A percentile compares a stretch with the other conserved stretches of the same genome.
These are phyloP conservation scores for Phyllosticta citribraziliensis DNA, from an alignment of 2,329 filamentous ascomycete genomes.

Conservation along the genomic window DNA sequence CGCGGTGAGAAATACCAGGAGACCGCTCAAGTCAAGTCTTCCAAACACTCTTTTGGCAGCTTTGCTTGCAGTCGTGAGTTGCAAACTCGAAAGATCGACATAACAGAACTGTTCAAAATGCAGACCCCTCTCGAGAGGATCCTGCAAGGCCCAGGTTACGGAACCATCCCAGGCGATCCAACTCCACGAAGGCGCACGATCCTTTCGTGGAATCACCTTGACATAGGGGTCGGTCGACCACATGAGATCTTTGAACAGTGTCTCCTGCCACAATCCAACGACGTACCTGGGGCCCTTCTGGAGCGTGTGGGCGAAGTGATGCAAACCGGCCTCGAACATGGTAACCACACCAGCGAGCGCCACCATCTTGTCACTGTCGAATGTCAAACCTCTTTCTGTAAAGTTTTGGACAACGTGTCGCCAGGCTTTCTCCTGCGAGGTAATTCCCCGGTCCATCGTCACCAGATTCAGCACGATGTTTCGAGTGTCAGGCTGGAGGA, in stretches of 20 bases:
- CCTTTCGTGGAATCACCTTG: neutral
- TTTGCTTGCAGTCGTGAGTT: neutral
- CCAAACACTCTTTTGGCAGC: neutral
- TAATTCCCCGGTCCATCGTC: neutral
- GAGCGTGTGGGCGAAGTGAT: neutral
- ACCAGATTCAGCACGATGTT: neutral
- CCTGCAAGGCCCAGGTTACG: neutral
- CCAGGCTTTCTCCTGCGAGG: neutral
- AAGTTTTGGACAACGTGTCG: neutral
- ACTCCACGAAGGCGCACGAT: neutral
- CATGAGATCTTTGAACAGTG: neutral
- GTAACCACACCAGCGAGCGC: neutral
- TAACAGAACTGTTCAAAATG: neutral
- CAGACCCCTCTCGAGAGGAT: neutral
- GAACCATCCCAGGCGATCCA: neutral
- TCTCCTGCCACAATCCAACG: neutral
- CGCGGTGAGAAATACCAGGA: neutral
- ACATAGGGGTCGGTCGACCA: neutral
- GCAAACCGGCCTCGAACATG: neutral
- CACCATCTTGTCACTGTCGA: neutral
- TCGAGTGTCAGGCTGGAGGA: neutral
- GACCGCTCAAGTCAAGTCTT: neutral
- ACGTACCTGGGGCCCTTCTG: neutral
- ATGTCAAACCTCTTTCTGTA: neutral
- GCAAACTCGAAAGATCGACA: neutral